A percentile compares a stretch with the other conserved stretches of the same genome.
Conservation (phyloP, 306 rosid species). For the Vachellia pachyceras region DNA sequence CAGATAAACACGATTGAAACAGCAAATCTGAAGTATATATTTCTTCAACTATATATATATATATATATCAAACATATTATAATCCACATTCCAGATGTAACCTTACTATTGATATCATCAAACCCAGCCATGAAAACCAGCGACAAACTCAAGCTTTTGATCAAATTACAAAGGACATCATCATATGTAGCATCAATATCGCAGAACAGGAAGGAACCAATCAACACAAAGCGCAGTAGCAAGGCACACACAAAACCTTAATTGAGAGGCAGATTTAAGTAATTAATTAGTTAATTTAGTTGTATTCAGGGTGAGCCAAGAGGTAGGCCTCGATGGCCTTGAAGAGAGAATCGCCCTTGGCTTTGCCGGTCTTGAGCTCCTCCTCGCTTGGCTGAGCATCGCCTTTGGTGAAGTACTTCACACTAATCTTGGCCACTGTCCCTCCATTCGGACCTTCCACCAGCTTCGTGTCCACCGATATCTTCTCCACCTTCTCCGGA, state of each 20-base stretch:
- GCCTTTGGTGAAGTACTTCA: slow-evolving; percentile 36
- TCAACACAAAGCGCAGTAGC: neutral
- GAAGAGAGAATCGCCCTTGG: slow-evolving; percentile 44
- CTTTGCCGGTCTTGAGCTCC: slow-evolving; percentile 39
- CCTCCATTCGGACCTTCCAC: slow-evolving; percentile 44
- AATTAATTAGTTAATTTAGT: neutral
- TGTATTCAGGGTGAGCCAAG: slow-evolving; percentile 46
- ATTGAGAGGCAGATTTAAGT: neutral
- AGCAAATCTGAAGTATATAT: neutral
- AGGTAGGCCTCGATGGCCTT: slow-evolving; percentile 52
- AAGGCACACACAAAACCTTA: neutral
- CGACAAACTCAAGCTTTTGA: neutral
- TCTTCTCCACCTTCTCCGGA: slow-evolving; percentile 39
- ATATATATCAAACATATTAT: neutral
- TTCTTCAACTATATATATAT: neutral
- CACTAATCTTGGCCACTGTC: slow-evolving; percentile 7
- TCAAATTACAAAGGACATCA: neutral
- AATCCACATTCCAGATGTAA: neutral
- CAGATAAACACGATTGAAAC: neutral
- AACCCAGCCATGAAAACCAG: too few species aligned
- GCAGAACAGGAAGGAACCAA: neutral
- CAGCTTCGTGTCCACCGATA: slow-evolving; percentile 38
- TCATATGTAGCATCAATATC: neutral
- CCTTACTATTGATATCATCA: neutral
- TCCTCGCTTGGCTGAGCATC: slow-evolving; percentile 35